phyloP scores from a whole-genome alignment of 495 filamentous ascomycete species.

The Aspergillus baeticus region DNA sequence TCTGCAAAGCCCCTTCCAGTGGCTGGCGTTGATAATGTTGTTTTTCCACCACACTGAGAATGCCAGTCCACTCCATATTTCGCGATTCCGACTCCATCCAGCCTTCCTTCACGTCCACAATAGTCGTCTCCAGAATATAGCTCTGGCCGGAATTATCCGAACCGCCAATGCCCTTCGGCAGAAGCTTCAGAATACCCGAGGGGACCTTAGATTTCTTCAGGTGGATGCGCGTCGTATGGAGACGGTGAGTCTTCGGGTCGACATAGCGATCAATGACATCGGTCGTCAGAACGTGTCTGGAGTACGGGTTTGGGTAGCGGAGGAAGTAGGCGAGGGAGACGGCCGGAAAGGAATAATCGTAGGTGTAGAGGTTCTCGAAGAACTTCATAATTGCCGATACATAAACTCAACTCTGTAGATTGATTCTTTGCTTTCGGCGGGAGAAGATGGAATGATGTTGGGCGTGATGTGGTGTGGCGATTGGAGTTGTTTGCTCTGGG shows the following conservation, averaged over 20 bases:
- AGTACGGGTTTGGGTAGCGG: slow-evolving; percentile 96
- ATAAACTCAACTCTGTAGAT: slow-evolving; percentile 13
- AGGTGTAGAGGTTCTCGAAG: slow-evolving; percentile 83
- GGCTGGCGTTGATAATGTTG: slow-evolving; percentile 67
- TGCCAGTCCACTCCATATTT: slow-evolving; percentile 88
- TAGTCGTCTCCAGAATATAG: slow-evolving; percentile 89
- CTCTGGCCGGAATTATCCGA: slow-evolving; percentile 70
- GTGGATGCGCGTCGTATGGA: slow-evolving; percentile 87
- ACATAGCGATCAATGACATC: slow-evolving; percentile 89
- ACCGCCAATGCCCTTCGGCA: slow-evolving; percentile 74
- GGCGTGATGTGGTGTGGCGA: slow-evolving; percentile 10
- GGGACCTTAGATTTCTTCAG: slow-evolving; percentile 92
- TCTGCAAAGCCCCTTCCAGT: slow-evolving; percentile 20
- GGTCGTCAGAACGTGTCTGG: slow-evolving; percentile 90
- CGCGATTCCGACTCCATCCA: slow-evolving; percentile 84
- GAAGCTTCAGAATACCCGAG: slow-evolving; percentile 73
- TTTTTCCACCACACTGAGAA: slow-evolving; percentile 87
- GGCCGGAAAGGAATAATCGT: slow-evolving; percentile 86
- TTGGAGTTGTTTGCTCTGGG: not conserved
- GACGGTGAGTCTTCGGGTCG: slow-evolving; percentile 73
- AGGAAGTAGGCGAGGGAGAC: slow-evolving; percentile 99
- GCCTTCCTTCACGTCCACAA: slow-evolving; percentile 85
- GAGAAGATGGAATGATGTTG: slow-evolving; percentile 7
- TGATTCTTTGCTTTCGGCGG: slow-evolving; percentile 7
- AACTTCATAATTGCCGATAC: slow-evolving; percentile 69